Conservation (phyloP, 1,284 basidiomycete species). For the Ustilago sp. region DNA sequence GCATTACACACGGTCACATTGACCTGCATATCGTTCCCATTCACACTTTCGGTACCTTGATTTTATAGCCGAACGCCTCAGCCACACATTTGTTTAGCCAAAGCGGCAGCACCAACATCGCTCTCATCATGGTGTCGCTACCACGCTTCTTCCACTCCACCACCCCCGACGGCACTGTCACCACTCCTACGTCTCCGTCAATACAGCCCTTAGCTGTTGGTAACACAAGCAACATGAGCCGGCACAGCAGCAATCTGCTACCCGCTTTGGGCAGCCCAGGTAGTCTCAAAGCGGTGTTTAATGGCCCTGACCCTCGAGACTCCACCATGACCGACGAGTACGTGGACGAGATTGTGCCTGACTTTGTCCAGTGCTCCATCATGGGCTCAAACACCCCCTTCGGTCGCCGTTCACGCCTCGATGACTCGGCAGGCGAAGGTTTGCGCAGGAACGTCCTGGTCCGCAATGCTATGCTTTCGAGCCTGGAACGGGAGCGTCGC, state of each 20-base stretch:
- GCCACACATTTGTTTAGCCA: slow-evolving; percentile 4
- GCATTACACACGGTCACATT: slow-evolving; percentile 15
- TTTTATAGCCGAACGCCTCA: slow-evolving; percentile 19
- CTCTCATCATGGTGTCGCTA: slow-evolving; percentile 26
- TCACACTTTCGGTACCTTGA: not conserved
- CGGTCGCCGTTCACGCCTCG: slow-evolving; percentile 36
- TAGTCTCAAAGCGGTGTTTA: slow-evolving; percentile 38
- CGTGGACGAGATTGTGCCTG: slow-evolving; percentile 31
- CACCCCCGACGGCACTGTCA: not conserved
- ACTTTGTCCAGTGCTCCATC: slow-evolving; percentile 18
- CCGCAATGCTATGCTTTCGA: slow-evolving; percentile 55
- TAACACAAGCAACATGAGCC: slow-evolving; percentile 7
- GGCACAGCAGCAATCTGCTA: not conserved
- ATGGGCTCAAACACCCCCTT: slow-evolving; percentile 16
- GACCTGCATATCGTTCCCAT: not conserved
- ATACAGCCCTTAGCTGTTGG: not conserved
- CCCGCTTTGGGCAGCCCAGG: slow-evolving; percentile 24
- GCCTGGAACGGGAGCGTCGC: slow-evolving; percentile 46
- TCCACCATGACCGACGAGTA: slow-evolving; percentile 13
- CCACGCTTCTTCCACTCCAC: slow-evolving; percentile 20
- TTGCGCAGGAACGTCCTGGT: slow-evolving; percentile 49
- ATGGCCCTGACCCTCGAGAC: not conserved
- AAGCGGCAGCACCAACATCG: not conserved
- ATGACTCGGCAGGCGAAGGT: slow-evolving; percentile 52
- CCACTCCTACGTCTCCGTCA: slow-evolving; percentile 6